These are phyloP conservation scores for Singerocomus inundabilis DNA, from an alignment of 1,284 basidiomycete genomes.

Conservation along the genomic window DNA sequence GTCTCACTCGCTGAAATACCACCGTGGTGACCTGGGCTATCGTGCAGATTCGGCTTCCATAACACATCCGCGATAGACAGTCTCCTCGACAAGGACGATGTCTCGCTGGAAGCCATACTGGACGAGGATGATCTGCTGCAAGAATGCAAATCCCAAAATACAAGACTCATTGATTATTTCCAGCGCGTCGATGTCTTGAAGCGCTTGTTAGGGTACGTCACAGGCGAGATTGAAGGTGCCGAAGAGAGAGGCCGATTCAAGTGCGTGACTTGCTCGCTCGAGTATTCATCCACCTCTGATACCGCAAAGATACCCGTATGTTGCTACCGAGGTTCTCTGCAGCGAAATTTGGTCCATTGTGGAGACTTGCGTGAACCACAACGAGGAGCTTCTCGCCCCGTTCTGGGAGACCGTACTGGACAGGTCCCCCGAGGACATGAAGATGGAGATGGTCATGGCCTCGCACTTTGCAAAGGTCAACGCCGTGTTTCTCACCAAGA, in stretches of 20 bases:
- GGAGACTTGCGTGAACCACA: constrained; percentile 80
- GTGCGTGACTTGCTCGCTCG: constrained; percentile 43
- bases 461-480: constrained; percentile 89
- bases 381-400: constrained; percentile 68
- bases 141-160: constrained; percentile 95
- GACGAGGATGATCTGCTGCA: constrained; percentile 94
- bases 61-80: constrained; percentile 81
- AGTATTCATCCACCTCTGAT: constrained; percentile 4
- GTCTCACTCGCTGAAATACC: not conserved
- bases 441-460: constrained; percentile 72
- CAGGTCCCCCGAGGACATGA: constrained; percentile 75
- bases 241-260: constrained; percentile 70
- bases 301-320: constrained; percentile 81
- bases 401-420: constrained; percentile 96
- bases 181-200: constrained; percentile 78
- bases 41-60: constrained; percentile 76
- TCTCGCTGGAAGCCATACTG: constrained; percentile 84
- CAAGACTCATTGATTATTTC: constrained; percentile 83
- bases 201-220: constrained; percentile 79
- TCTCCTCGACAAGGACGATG: constrained; percentile 81
- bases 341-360: constrained; percentile 95
- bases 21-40: constrained; percentile 9
- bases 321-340: constrained; percentile 94
- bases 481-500: constrained; percentile 81
- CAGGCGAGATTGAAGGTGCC: constrained; percentile 78